These are phyloP conservation scores for Amanita polypyramis DNA, from an alignment of 768 basidiomycete genomes.

Conservation along the genomic window DNA sequence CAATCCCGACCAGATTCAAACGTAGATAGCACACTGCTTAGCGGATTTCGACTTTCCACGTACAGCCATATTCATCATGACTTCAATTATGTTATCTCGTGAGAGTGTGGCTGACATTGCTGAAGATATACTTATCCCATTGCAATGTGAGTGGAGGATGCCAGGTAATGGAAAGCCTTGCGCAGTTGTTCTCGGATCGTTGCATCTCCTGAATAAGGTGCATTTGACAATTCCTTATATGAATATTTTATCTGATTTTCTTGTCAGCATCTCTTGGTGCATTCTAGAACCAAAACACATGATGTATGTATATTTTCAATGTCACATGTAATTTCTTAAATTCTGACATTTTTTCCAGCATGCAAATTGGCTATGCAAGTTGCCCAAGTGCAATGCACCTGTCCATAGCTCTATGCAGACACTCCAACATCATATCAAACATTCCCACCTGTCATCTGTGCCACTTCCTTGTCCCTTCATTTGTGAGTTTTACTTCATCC, in stretches of 20 bases:
- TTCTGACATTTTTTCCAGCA: neutral
- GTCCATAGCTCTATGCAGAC: neutral
- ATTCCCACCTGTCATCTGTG: neutral
- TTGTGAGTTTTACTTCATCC: neutral
- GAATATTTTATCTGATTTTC: neutral
- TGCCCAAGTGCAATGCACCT: slow-evolving; percentile 4
- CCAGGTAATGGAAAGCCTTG: neutral
- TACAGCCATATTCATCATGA: neutral
- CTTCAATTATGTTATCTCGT: neutral
- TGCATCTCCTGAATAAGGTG: slow-evolving; percentile 1
- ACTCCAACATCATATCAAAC: slow-evolving; percentile 2
- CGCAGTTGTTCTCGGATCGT: slow-evolving; percentile 3
- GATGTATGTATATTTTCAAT: neutral
- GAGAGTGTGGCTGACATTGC: neutral
- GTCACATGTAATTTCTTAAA: no score
- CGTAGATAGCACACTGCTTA: slow-evolving; percentile 1
- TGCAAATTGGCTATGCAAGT: slow-evolving; percentile 3
- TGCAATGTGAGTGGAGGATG: slow-evolving; percentile 5
- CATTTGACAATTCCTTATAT: neutral
- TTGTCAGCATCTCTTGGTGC: slow-evolving; percentile 2
- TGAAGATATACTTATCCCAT: neutral
- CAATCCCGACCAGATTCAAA: neutral
- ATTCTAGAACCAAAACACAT: neutral
- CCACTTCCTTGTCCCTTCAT: slow-evolving; percentile 2
- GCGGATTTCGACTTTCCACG: neutral